Base-by-base conservation (phyloP, 2,329 filamentous ascomycete genomes). In the Epichloe elymi region DNA sequence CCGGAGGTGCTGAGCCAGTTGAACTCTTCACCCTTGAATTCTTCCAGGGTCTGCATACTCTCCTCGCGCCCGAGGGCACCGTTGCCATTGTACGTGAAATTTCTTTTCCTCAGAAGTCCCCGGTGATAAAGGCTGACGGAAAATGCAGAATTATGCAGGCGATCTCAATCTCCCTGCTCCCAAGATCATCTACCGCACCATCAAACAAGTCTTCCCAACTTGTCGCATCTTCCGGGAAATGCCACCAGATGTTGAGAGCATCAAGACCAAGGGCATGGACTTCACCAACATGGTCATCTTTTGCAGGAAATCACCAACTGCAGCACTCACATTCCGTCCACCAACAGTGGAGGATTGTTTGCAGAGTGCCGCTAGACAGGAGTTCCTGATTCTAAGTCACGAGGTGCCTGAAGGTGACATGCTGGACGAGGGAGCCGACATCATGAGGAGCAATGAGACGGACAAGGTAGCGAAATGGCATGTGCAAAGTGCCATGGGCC, bases 261-360 rank as follows among this genome's bases (percentile, higher is more conserved):
- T 79, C 20, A 71, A 73, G 37, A 63, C 70, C 41, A 66, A 72
- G 17, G 73, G 71, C 2, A 68, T 70, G 30, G 87, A 95, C 62
- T 96, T 97, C 65, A 88, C 89, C 63, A 98, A 98, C 71, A 88
- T 97, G 78, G 86, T 97, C 45, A 82, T 97, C 54, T 96, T 96
- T 71, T 98, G 93, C 74, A 82, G 79, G 53, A 91, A 89, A 68
- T 73, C 70, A 11, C 52, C 55, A 23, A 60, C 36, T 6, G 42
- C 60, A 3, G 60, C 69, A 0, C 68, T 89, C 38, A 70, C 63
- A 0, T 97, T 97, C 71, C 78, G 90, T 12, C 61, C 72, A 15
- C 79, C 89, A 0, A 70, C 67, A 0, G 65, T 75, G 6, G 69
- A 71, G 2, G 93, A 98, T 62, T 83, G 79, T 60, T 70, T 95